Evolutionary conservation across 2,329 filamentous ascomycete genomes (phyloP).

Genomic region (Xylariaceae sp.): DNA sequence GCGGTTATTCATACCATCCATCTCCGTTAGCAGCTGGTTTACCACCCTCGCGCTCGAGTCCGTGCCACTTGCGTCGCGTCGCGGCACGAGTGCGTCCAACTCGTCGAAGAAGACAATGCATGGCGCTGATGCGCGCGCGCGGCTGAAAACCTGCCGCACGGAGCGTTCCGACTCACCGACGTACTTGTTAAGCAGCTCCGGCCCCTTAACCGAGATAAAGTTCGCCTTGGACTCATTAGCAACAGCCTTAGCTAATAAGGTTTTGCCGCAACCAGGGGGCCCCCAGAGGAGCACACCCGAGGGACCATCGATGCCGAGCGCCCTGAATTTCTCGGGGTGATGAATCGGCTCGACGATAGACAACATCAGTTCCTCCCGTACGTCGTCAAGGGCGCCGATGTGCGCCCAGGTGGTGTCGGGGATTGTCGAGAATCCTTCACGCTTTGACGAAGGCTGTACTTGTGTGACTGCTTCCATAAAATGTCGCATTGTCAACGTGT

Average conservation of each 20-base stretch:
- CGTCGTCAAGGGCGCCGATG: constrained; percentile 75
- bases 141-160: constrained; percentile 83
- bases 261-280: constrained; percentile 94
- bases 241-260: constrained; percentile 89
- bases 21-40: constrained; percentile 88
- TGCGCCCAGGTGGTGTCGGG: constrained; percentile 90
- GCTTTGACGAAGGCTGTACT: constrained; percentile 74
- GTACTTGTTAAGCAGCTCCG: constrained; percentile 94
- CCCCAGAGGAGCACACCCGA: constrained; percentile 93
- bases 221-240: constrained; percentile 94
- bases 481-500: constrained; percentile 47
- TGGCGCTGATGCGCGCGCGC: constrained; percentile 78
- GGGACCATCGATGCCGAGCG: constrained; percentile 72
- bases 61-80: constrained; percentile 68
- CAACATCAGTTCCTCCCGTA: constrained; percentile 74
- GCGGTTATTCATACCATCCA: constrained; percentile 77
- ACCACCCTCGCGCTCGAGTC: constrained; percentile 87
- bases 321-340: constrained; percentile 68
- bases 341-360: constrained; percentile 89
- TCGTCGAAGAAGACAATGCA: constrained; percentile 99
- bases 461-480: constrained; percentile 70
- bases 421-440: constrained; percentile 91
- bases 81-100: constrained; percentile 84
- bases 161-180: constrained; percentile 94
- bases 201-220: constrained; percentile 96